These are phyloP conservation scores for Brassica cretica DNA, from an alignment of 345 rosid species.

Conservation along the genomic window DNA sequence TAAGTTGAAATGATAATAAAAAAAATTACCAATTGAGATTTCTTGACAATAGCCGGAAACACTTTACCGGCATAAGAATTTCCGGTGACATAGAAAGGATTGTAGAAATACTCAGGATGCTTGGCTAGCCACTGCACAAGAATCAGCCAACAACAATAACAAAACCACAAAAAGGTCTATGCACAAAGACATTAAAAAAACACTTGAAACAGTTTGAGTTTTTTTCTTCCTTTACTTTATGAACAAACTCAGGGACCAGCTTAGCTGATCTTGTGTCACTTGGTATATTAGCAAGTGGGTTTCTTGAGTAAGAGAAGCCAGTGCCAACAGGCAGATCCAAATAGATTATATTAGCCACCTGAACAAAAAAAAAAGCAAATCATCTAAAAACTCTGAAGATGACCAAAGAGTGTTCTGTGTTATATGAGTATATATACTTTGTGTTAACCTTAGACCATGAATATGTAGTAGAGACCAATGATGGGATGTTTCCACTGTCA, in stretches of 20 bases:
- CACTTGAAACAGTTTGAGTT: neutral
- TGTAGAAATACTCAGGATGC: conserved; percentile 26
- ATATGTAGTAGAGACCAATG: neutral
- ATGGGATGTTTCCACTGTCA: neutral
- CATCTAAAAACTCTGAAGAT: neutral
- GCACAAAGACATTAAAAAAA: neutral
- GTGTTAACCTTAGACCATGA: neutral
- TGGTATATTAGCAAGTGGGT: neutral
- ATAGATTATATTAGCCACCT: neutral
- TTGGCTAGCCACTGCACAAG: conserved; percentile 34
- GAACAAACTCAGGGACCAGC: conserved; percentile 41
- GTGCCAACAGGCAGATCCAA: conserved; percentile 1
- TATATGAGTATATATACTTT: neutral
- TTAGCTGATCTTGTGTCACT: conserved; percentile 25
- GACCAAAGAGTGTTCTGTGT: neutral
- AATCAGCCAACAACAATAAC: neutral
- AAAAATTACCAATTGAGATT: conserved; percentile 19
- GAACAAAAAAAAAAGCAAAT: neutral
- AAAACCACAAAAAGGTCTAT: neutral
- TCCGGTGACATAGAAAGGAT: conserved; percentile 34
- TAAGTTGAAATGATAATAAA: neutral
- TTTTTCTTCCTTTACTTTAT: conserved; percentile 39
- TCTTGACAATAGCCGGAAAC: conserved; percentile 28
- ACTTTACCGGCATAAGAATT: conserved; percentile 29
- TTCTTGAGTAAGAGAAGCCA: neutral